Base-by-base conservation (phyloP, 257 asterid genomes). In the Echites panduratus region DNA sequence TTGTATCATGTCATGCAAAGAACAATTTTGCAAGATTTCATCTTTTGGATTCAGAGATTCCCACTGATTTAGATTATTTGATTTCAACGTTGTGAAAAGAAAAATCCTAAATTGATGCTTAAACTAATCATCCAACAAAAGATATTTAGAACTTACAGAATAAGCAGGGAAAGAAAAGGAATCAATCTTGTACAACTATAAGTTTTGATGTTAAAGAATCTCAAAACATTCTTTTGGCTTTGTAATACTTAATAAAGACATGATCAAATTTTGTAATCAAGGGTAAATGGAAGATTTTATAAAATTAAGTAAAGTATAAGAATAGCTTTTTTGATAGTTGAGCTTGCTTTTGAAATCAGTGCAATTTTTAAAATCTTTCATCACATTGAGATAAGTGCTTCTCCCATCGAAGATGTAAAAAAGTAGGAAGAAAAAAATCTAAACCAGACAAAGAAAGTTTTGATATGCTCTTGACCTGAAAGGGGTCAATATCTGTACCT, bases 361-460 rank as follows among this genome's bases (percentile, higher is more conserved):
- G 73, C 71, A 71, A 9, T 26, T 40, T 29, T 74, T 68, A 64
- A 52, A 75, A 70, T 68, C 64, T 49, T 54, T 12, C 48, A 57
- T 54, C 49, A 70, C 66, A 20, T 13, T 24, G 66, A 70, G 80
- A 81, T 81, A 81, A 81, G 82, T 78, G 83, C 47, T 75, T 24
- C 47, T 53, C 45, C 80, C 76, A 63, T 76, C 73, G 74, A 68
- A 56, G 70, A 5, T 17, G n/a, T 26, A 17, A 32, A 56, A 75
- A 70, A 75, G 54, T 52, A 27, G 54, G 63, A 38, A 65, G 14
- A 61, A 66, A 61, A 57, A 75, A 72, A 79, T 43, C 44, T 66
- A 72, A 76, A 63, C 29, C n/a, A 50, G 48, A 40, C 20, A 48
- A 35, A 72, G 2, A 40, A 78, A 70, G 44, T 63, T 64, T 58